A percentile compares a stretch with the other conserved stretches of the same genome.
These are phyloP conservation scores for Alternaria sp. DNA, from an alignment of 2,329 filamentous ascomycete genomes.

Conservation along the genomic window DNA sequence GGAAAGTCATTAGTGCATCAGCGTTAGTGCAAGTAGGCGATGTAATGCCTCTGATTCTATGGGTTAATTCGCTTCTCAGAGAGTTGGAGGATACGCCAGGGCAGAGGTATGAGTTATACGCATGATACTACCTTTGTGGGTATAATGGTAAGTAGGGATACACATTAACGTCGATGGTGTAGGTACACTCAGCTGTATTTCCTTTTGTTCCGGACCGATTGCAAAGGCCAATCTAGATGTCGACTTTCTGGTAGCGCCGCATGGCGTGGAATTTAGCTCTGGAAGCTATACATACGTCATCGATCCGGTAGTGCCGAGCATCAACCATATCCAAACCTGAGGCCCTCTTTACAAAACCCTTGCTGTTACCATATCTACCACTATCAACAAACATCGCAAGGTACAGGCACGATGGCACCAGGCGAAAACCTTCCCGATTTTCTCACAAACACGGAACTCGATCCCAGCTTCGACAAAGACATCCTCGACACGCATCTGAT, in stretches of 20 bases:
- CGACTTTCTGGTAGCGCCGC: not conserved
- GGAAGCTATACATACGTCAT: conserved; percentile 3
- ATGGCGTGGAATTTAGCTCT: not conserved
- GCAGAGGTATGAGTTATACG: not conserved
- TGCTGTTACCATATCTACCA: not conserved
- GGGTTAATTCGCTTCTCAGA: no score
- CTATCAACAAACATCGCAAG: not conserved
- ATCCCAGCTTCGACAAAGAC: conserved; percentile 58
- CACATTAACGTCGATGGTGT: not conserved
- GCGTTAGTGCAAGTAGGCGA: not conserved
- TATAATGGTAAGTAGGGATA: not conserved
- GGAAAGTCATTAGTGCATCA: not conserved
- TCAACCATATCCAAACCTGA: not conserved
- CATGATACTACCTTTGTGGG: not conserved
- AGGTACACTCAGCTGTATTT: not conserved
- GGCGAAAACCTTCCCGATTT: conserved; percentile 36
- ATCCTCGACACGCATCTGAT: conserved; percentile 63
- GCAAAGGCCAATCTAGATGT: not conserved
- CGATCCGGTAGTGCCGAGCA: conserved; percentile 2
- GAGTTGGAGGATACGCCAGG: no score
- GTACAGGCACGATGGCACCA: conserved; percentile 27
- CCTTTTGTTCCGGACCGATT: not conserved
- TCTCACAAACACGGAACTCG: conserved; percentile 38
- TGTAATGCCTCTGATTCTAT: not conserved
- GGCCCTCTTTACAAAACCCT: not conserved